Conservation (phyloP, 2,329 filamentous ascomycete genomes). For the Xylariaceae sp. region DNA sequence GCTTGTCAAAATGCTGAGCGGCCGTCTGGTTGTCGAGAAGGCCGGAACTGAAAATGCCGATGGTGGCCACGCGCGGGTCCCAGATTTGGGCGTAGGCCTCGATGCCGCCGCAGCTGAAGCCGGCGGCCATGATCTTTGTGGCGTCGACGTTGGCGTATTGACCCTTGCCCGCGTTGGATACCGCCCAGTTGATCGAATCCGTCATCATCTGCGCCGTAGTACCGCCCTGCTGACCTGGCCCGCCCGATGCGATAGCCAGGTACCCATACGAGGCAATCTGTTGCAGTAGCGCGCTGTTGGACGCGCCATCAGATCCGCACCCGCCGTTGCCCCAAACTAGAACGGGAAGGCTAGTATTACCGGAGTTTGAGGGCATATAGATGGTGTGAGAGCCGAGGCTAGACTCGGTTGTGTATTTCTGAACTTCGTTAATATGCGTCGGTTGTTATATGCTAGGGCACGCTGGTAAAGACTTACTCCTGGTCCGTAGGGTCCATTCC, state of each 20-base stretch:
- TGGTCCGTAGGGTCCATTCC: too few relatives aligned
- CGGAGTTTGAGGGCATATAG: slow-evolving; percentile 31
- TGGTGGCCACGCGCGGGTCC: slow-evolving; percentile 30
- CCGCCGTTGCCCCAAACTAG: slow-evolving; percentile 43
- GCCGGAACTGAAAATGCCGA: slow-evolving; percentile 38
- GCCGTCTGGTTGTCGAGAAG: slow-evolving; percentile 18
- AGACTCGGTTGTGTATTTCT: slow-evolving; percentile 10
- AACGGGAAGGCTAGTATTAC: slow-evolving; percentile 32
- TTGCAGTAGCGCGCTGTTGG: slow-evolving; percentile 29
- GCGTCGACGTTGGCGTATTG: slow-evolving; percentile 34
- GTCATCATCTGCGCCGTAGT: slow-evolving; percentile 37
- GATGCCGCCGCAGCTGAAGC: slow-evolving; percentile 42
- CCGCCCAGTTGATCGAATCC: slow-evolving; percentile 33
- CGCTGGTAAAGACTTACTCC: too few relatives aligned
- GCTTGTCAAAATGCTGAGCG: slow-evolving; percentile 21
- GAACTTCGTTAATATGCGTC: too few relatives aligned
- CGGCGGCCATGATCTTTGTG: slow-evolving; percentile 38
- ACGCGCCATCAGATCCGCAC: slow-evolving; percentile 34
- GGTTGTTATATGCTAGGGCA: too few relatives aligned
- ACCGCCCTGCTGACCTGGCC: slow-evolving; percentile 24
- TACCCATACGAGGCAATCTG: slow-evolving; percentile 39
- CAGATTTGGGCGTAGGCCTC: slow-evolving; percentile 37
- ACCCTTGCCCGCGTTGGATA: slow-evolving; percentile 27
- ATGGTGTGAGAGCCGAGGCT: slow-evolving; percentile 34
- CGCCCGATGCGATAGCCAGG: slow-evolving; percentile 37